These are phyloP conservation scores for Russula griseocarnosa DNA, from an alignment of 768 basidiomycete species.

Conservation along the genomic window DNA sequence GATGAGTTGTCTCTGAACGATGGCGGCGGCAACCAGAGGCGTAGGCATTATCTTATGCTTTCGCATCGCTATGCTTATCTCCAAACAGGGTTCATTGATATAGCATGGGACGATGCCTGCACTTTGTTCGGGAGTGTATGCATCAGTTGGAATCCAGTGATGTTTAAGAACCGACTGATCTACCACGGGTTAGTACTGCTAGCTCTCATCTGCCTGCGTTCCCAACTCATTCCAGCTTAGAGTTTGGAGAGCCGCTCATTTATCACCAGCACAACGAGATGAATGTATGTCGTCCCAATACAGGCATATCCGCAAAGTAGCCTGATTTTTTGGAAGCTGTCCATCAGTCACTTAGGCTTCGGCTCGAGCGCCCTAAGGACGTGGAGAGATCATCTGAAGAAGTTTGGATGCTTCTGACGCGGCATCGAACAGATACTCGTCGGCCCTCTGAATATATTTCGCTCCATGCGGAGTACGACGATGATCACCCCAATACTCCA, in stretches of 20 bases:
- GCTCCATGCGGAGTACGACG: slow-evolving; percentile 48
- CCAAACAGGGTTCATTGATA: slow-evolving; percentile 29
- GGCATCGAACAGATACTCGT: slow-evolving; percentile 64
- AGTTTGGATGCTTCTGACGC: slow-evolving; percentile 77
- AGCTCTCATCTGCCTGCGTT: background rate
- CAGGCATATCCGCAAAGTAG: background rate
- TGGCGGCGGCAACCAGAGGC: slow-evolving; percentile 1
- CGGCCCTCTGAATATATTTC: slow-evolving; percentile 65
- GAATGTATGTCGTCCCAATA: slow-evolving; percentile 33
- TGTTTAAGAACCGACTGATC: slow-evolving; percentile 46
- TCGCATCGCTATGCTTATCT: slow-evolving; percentile 7
- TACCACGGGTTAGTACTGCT: slow-evolving; percentile 62
- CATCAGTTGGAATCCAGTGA: slow-evolving; percentile 78
- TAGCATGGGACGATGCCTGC: slow-evolving; percentile 77
- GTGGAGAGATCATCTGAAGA: slow-evolving; percentile 35
- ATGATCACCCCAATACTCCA: slow-evolving; percentile 16
- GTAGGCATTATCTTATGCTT: slow-evolving; percentile 6
- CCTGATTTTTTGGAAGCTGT: slow-evolving; percentile 34
- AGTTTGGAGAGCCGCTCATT: slow-evolving; percentile 34
- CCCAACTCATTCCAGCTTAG: slow-evolving; percentile 26
- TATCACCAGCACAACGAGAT: slow-evolving; percentile 28
- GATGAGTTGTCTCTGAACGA: slow-evolving; percentile 12
- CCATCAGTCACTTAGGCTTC: slow-evolving; percentile 41
- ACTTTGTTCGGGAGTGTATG: slow-evolving; percentile 75
- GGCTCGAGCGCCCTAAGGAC: slow-evolving; percentile 32